phyloP scores from a whole-genome alignment of 345 rosid species.

The Brassica incana region DNA sequence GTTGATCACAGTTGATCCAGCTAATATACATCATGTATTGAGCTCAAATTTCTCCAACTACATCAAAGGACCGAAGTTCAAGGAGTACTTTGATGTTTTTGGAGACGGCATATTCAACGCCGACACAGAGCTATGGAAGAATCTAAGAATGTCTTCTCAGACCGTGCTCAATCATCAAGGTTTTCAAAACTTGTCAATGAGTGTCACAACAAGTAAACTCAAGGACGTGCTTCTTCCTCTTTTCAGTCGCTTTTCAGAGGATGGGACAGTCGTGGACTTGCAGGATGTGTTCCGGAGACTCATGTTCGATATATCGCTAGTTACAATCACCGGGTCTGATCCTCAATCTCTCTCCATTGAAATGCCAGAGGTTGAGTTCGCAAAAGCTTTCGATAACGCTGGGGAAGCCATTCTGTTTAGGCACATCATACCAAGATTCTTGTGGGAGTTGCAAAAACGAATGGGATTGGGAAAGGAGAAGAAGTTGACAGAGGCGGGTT shows the following conservation, averaged over 20 bases:
- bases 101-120: conserved; percentile 31
- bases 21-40: conserved; percentile 28
- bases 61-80: conserved; percentile 30
- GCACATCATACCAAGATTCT: neutral
- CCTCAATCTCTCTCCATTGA: conserved; percentile 43
- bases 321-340: conserved; percentile 53
- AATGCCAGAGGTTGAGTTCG: conserved; percentile 39
- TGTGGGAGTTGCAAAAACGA: conserved; percentile 43
- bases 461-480: conserved; percentile 47
- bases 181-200: conserved; percentile 21
- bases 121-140: conserved; percentile 33
- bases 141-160: conserved; percentile 20
- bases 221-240: conserved; percentile 1
- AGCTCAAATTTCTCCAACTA: conserved; percentile 33
- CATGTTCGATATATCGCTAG: conserved; percentile 50
- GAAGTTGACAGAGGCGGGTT: conserved; percentile 41
- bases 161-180: neutral
- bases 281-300: conserved; percentile 57
- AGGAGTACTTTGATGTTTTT: conserved; percentile 17
- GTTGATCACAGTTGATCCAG: conserved; percentile 31
- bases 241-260: neutral
- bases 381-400: conserved; percentile 43
- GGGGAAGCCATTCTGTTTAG: conserved; percentile 26
- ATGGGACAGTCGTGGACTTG: conserved; percentile 36
- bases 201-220: neutral